Evolutionary conservation across 2,329 filamentous ascomycete species (phyloP), one percentile per base, ranked within the genome.

Genomic region (Boeremia lycopersici): DNA sequence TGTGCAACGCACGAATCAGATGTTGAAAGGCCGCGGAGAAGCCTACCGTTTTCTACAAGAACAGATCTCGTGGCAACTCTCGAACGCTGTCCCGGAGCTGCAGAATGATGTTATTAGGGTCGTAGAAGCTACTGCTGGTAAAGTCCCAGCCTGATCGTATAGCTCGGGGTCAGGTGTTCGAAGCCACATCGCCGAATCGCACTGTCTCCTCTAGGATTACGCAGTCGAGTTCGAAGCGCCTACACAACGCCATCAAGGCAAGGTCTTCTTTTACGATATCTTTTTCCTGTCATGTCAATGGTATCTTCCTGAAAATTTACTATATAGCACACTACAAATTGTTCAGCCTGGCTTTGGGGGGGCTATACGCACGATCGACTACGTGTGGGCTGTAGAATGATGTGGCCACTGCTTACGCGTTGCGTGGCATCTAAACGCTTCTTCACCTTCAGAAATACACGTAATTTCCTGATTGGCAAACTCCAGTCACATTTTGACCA

Each of bases 1-100:
- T 26, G 83, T 86, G 8, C 85, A 87, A 74, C 78, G 81, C 57
- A 81, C 82, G 43, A 88, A 88, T 60, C 84, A 86, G 65, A 81
- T 84, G 70, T 72, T 87, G 46, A 86, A 84, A 62, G 86, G 85
- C 29, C 84, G 84, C 63, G 78, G 77, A 51, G 80, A 86, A 63
- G 85, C 84, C 1, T 87, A 86, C 71, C 79, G 78, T 10, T 72
- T 77, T 39, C 84, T 88, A 57, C 78, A 83, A 53, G 82, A 87
- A 69, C 79, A 85, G 35, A 73, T 87, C 57, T 85, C 82, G 3
- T 72, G 78, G 61, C 83, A 86, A 70, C 82, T 87, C 70, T 79
- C 79, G 51, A 78, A 78, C 50, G 83, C 79, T 6, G 84, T 86
- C 67, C 84, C 84, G 2, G 84, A 85, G 43, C 78, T 84, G 63